These are phyloP conservation scores for Daldinia grandis DNA, from an alignment of 495 filamentous ascomycete species.

Conservation along the genomic window DNA sequence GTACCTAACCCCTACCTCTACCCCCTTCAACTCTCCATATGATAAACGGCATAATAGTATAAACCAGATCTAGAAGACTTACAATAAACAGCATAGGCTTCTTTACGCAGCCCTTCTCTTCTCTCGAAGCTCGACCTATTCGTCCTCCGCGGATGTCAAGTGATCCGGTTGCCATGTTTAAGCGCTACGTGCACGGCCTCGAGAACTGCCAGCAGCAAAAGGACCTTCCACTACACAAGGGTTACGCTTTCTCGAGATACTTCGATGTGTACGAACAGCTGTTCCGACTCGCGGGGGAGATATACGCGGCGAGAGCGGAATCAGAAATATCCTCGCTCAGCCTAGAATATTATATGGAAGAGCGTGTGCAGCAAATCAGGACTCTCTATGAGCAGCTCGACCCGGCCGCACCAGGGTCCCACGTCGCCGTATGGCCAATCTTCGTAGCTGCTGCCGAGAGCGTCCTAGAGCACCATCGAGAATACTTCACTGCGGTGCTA, in stretches of 20 bases:
- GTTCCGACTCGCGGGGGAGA: neutral
- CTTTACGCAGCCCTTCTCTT: neutral
- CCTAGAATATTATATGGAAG: neutral
- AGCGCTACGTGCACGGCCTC: neutral
- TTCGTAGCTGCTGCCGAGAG: neutral
- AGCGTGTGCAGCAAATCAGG: neutral
- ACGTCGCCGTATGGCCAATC: neutral
- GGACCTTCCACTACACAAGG: neutral
- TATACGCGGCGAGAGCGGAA: neutral
- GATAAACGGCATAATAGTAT: neutral
- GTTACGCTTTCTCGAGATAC: neutral
- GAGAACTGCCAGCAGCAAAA: neutral
- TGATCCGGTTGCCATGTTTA: conserved; percentile 4
- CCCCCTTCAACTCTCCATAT: neutral
- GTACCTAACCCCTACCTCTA: no score
- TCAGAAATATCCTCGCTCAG: neutral
- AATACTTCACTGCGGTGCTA: neutral
- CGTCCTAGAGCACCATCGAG: neutral
- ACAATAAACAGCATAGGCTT: neutral
- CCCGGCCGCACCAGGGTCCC: neutral
- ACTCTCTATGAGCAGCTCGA: neutral
- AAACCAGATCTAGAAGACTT: neutral
- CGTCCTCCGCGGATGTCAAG: neutral
- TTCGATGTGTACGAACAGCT: neutral
- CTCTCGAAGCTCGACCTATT: neutral